A percentile compares a stretch with the other conserved stretches of the same genome.
Evolutionary conservation across 306 rosid genomes (phyloP).

Genomic region (Fragaria nilgerrensis): DNA sequence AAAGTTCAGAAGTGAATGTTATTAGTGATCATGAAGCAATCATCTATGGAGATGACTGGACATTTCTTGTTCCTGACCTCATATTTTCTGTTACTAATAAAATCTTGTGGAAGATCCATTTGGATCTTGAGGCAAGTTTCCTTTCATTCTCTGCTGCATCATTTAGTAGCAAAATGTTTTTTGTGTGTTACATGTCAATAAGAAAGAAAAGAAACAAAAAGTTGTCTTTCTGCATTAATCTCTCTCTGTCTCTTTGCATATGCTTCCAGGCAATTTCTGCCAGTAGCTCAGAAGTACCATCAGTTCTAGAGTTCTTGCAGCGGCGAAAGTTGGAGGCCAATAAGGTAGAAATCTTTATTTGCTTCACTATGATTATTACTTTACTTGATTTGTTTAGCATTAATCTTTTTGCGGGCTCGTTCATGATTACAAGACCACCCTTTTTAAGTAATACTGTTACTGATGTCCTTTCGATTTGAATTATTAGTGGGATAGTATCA

Average conservation of each 20-base stretch:
- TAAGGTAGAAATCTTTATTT: slow-evolving; percentile 48
- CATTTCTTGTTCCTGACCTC: slow-evolving; percentile 81
- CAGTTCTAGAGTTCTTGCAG: slow-evolving; percentile 91
- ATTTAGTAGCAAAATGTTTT: slow-evolving; percentile 7
- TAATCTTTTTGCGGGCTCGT: not conserved
- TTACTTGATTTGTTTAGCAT: not conserved
- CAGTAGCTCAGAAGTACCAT: slow-evolving; percentile 93
- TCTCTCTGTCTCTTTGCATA: slow-evolving; percentile 17
- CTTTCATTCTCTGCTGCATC: slow-evolving; percentile 18
- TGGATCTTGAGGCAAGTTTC: slow-evolving; percentile 74
- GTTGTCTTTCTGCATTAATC: slow-evolving; percentile 13
- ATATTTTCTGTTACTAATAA: slow-evolving; percentile 69
- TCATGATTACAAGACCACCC: slow-evolving; percentile 13
- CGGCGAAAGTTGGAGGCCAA: slow-evolving; percentile 80
- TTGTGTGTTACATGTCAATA: not conserved
- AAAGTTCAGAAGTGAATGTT: slow-evolving; percentile 44
- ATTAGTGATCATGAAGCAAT: slow-evolving; percentile 52
- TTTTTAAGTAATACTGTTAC: not conserved
- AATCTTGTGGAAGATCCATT: slow-evolving; percentile 76
- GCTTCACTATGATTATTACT: slow-evolving; percentile 6
- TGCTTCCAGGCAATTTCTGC: slow-evolving; percentile 81
- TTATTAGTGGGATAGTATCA: not conserved
- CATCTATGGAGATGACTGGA: slow-evolving; percentile 73
- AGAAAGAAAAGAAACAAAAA: not conserved
- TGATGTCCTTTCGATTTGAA: slow-evolving; percentile 10